Evolutionary conservation across 345 rosid genomes (phyloP), one percentile per base, ranked within the genome.

Genomic region (Populus deltoides): DNA sequence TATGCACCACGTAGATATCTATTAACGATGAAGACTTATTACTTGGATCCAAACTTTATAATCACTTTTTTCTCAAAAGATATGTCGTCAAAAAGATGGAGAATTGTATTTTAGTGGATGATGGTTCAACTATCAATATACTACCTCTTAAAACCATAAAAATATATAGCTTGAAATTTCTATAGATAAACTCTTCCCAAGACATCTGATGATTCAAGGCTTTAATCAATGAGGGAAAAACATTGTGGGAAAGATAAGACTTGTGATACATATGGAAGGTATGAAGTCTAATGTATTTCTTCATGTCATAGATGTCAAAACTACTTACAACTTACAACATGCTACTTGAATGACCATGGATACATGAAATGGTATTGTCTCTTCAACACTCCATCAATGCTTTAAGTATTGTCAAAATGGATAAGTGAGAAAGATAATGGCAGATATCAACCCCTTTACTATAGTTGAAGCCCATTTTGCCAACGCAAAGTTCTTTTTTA

Each of bases 321-420:
- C 33, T 31, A 31, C 31, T 31, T 31, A 31, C 3, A 31, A 31
- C 4, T 31, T 66, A 66, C 22, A 66, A 15, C 22, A 6, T 36
- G 27, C 12, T 68, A n/a, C 4, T 68, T 35, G 27, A 45, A 3
- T 2, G 47, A 3, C 65, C 72, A 1, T 76, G 73, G 79, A 43
- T 76, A 9, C 72, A 76, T 41, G 47, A 67, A 45, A 76, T 68
- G 73, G 66, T 0, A 68, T 76, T 31, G 33, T 76, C 2, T 45
- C 72, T 1, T 67, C 72, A 6, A 66, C 31, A 4, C 72, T 76
- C 1, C 66, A 76, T 47, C 72, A 66, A 20, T 67, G 53, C 51
- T 35, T 76, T 8, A 67, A 76, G 18, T 68, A 66, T 5, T 20
- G 8, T 1, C 7, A 13, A 12, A 22, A 66, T 66, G 61, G 72